A percentile compares a stretch with the other conserved stretches of the same genome.
These are phyloP conservation scores for Hymenotorrendiella dingleyae DNA, from an alignment of 2,329 filamentous ascomycete species.

Conservation along the genomic window DNA sequence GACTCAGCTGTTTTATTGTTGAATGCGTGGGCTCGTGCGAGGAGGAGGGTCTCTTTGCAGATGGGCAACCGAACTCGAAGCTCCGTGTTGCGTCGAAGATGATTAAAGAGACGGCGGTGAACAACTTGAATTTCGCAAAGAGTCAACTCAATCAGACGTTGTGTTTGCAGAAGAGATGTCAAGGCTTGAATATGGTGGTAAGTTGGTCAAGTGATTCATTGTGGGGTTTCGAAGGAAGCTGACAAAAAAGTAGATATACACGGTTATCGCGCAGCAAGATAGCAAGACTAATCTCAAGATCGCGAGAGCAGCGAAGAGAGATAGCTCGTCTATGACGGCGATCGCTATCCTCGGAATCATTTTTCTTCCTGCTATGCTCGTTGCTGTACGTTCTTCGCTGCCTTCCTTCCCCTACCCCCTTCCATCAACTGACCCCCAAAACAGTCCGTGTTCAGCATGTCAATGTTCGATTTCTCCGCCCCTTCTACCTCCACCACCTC, in stretches of 20 bases:
- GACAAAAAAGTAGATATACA: neutral
- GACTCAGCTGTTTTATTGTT: neutral
- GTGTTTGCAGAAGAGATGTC: slow-evolving; percentile 10
- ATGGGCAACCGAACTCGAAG: neutral
- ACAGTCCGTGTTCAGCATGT: slow-evolving; percentile 8
- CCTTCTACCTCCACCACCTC: neutral
- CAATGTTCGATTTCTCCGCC: slow-evolving; percentile 6
- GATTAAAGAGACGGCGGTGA: slow-evolving; percentile 4
- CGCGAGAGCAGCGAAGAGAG: slow-evolving; percentile 18
- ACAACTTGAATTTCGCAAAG: slow-evolving; percentile 4
- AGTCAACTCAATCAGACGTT: slow-evolving; percentile 3
- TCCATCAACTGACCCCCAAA: neutral
- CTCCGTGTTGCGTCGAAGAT: neutral
- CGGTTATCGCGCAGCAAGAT: neutral
- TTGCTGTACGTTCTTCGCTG: neutral
- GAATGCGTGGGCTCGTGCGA: neutral
- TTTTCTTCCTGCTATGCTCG: slow-evolving; percentile 32
- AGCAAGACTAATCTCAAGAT: neutral
- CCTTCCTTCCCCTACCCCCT: neutral
- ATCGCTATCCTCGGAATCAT: slow-evolving; percentile 36
- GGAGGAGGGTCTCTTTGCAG: neutral
- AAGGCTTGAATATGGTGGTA: slow-evolving; percentile 6
- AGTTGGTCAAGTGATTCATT: neutral
- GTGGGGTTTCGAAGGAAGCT: neutral
- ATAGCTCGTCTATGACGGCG: slow-evolving; percentile 34